These are phyloP conservation scores for Phytophthora citricola DNA, from an alignment of 352 stramenopile species.

Conservation along the genomic window DNA sequence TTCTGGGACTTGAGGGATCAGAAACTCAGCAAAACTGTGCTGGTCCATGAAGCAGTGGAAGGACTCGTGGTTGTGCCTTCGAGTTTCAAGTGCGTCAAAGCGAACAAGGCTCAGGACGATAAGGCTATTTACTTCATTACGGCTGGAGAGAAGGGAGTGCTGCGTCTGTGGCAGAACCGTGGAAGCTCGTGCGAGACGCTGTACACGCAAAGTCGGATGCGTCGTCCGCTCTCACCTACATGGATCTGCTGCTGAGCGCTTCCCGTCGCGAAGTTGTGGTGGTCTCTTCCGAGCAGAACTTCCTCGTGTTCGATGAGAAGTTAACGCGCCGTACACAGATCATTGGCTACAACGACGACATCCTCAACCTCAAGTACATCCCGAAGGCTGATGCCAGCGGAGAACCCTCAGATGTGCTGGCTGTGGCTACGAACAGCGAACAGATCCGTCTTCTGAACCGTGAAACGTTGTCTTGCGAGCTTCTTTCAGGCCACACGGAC, in stretches of 20 bases:
- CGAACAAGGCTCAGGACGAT: constrained; percentile 44
- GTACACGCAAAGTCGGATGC: constrained; percentile 47
- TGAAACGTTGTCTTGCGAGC: constrained; percentile 91
- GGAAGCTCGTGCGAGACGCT: constrained; percentile 48
- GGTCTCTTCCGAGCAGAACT: constrained; percentile 88
- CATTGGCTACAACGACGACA: constrained; percentile 97
- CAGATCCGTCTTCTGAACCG: constrained; percentile 95
- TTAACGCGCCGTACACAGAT: constrained; percentile 78
- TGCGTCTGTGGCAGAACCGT: constrained; percentile 80
- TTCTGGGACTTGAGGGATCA: constrained; percentile 88
- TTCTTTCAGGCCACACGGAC: constrained; percentile 97
- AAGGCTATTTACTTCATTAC: constrained; percentile 91
- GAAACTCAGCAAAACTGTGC: constrained; percentile 91
- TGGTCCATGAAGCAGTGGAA: constrained; percentile 96
- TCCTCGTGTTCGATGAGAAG: constrained; percentile 81
- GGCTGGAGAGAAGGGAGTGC: constrained; percentile 91
- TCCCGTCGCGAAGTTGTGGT: constrained; percentile 72
- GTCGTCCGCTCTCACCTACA: constrained; percentile 57
- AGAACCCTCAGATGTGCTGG: constrained; percentile 74
- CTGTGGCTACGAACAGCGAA: constrained; percentile 96
- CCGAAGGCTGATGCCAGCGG: constrained; percentile 62
- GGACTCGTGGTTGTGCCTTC: constrained; percentile 90
- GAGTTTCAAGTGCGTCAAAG: constrained; percentile 57
- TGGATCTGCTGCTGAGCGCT: constrained; percentile 59
- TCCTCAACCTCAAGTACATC: constrained; percentile 97